Evolutionary conservation across 495 filamentous ascomycete genomes (phyloP), one percentile per base, ranked within the genome.

Genomic region (Lasiosphaeria hispida): DNA sequence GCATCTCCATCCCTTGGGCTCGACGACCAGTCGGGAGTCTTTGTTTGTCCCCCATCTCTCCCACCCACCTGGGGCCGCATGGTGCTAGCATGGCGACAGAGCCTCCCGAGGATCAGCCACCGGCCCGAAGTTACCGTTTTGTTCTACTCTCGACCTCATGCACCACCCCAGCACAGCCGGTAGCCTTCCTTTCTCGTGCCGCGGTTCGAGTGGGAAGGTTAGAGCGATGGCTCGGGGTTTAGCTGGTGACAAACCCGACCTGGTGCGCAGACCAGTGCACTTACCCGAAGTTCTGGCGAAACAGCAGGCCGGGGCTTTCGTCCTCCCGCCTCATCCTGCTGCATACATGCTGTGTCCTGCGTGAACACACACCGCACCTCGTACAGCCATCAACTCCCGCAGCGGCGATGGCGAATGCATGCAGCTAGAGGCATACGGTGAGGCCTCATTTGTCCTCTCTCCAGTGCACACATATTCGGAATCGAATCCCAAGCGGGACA

Each of bases 51-150:
- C 18, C 43, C 17, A 13, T 10, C 18, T 17, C 43, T 13, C 43
- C 14, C 17, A 23, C 30, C 30, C n/a, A 23, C 30, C 6, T 17
- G 43, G 14, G 15, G 30, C 43, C 17, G 30, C 18, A 47, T 13
- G 17, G 14, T 7, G 15, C 14, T 15, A 18, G 43, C 5, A 23
- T 23, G 43, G 30, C 9, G 14, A 23, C 18, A 23, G 18, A 10
- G 15, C 17, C 43, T 47, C 17, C 43, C 43, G 43, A 47, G 43
- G 43, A 47, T 47, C 43, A 47, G 43, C 43, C 43, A 23, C 30
- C 43, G 17, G 43, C n/a, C n/a, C 43, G 17, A 23, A 47, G 10
- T 13, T 15, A 47, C 43, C 43, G 43, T 7, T 2, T 10, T 15
- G 18, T 47, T 10, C 43, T 30, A 5, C 23, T 30, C 23, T 30